Percentiles rank a stretch among this genome's conserved stretches.
phyloP scores from a whole-genome alignment of 164 flowering plant species.

The Stephania cephalantha region DNA sequence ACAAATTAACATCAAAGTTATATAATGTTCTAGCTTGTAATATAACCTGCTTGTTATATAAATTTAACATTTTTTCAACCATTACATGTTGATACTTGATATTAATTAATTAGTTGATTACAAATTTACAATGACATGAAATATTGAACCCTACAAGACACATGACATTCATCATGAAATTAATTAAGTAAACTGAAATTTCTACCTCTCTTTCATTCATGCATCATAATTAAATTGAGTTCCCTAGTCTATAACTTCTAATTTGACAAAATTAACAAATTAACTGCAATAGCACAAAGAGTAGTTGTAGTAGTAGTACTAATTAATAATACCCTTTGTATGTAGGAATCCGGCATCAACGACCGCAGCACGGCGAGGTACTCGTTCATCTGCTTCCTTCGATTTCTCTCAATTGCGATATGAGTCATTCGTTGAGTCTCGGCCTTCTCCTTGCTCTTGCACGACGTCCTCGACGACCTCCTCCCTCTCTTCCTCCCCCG shows the following conservation, averaged over 20 bases:
- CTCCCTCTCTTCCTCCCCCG: conserved; percentile 50
- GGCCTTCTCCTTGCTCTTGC: conserved; percentile 73
- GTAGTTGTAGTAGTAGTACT: no score
- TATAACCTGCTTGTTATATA: no score
- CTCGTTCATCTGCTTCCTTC: conserved; percentile 87
- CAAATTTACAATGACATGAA: no score
- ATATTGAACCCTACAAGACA: no score
- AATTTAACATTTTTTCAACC: no score
- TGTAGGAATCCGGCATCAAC: conserved; percentile 78
- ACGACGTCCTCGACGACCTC: conserved; percentile 44
- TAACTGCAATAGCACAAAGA: no score
- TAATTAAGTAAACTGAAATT: no score
- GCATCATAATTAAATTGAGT: no score
- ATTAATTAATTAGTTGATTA: no score
- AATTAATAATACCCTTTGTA: conserved; percentile 43
- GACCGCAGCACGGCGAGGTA: conserved; percentile 71
- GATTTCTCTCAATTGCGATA: conserved; percentile 80
- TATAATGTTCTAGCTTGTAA: neutral
- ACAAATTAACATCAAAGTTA: neutral
- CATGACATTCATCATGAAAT: no score
- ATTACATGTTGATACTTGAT: no score
- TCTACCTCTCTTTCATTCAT: neutral
- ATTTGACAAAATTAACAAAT: no score
- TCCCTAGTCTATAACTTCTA: neutral
- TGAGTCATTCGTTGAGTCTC: conserved; percentile 93